Evolutionary conservation across 192 early-diverging fungal genomes (phyloP), one percentile per base, ranked within the genome.

Genomic region (Gamsiella multidivaricata): DNA sequence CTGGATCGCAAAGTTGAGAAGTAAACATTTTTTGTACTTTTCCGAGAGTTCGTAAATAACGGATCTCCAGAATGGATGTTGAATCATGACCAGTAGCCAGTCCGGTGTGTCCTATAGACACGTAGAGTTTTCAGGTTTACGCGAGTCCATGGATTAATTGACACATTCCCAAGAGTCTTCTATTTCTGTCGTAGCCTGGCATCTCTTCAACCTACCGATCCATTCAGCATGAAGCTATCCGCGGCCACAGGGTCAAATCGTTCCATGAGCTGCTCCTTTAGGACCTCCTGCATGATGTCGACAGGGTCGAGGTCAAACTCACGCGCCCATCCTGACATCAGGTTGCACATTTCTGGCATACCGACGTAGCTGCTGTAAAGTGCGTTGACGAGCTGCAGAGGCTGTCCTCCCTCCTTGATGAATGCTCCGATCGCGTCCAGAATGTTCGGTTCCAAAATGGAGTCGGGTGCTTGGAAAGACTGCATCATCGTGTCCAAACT

Each of bases 11-110:
- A 84, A 84, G 45, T 87, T 88, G 5, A 93, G 55, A 66, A 93
- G 88, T 7, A 64, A 56, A 57, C 90, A 88, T n/a, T 81, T 80
- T 15, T 89, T 86, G 54, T 93, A 67, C 29, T 80, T 76, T 36
- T 90, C 90, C 42, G 88, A 86, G 4, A 93, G 71, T 20, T 86
- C 85, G 57, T 93, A 93, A 20, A 92, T 87, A 15, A 84, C 80
- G 26, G 80, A 83, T 74, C 92, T 85, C 90, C 90, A 93, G 29
- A 76, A 82, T 22, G 79, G 69, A 66, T 90, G 83, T 23, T 86
- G 62, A 18, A 91, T 85, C 83, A 93, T 85, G 4, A 72, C 73
- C 23, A 61, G 47, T 11, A 92, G 69, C 81, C 88, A 89, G n/a
- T 70, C 72, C 2, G 89, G 89, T 31, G 81, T 79, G 34, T 80